phyloP scores from a whole-genome alignment of 345 rosid genomes.

The Schrenkiella parvula region DNA sequence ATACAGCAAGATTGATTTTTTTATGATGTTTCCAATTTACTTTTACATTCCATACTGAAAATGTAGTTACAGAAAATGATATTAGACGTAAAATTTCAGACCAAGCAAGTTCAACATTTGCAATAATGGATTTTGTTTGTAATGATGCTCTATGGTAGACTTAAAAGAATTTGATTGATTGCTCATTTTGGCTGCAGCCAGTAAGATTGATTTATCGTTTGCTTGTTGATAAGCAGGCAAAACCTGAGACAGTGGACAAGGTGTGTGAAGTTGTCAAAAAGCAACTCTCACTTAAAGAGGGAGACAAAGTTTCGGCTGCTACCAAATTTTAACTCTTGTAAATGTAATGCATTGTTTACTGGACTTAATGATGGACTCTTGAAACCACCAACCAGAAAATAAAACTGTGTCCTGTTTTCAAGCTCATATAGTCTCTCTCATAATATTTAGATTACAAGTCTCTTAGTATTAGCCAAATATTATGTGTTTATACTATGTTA shows the following conservation, averaged over 20 bases:
- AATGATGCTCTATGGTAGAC: not conserved
- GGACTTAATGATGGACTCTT: too few species aligned
- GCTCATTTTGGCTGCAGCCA: not conserved
- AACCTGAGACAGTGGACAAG: conserved; percentile 54
- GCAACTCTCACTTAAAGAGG: conserved; percentile 46
- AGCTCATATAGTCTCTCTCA: not conserved
- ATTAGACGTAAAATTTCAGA: not conserved
- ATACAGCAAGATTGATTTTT: too few species aligned
- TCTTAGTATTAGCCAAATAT: too few species aligned
- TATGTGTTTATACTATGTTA: not conserved
- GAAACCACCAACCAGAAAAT: too few species aligned
- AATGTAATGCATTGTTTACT: too few species aligned
- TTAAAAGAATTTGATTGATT: not conserved
- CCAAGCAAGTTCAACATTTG: not conserved
- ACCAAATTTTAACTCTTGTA: conserved; percentile 32
- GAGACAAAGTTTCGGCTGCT: conserved; percentile 28
- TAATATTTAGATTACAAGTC: not conserved
- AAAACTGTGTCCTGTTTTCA: too few species aligned
- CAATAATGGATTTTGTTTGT: not conserved
- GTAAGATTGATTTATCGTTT: not conserved
- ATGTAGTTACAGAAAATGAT: not conserved
- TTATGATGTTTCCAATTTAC: not conserved
- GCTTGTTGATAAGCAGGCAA: conserved; percentile 40
- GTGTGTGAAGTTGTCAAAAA: conserved; percentile 52
- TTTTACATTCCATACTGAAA: not conserved